Evolutionary conservation across 306 rosid genomes (phyloP).

Genomic region (Canavalia gladiata): DNA sequence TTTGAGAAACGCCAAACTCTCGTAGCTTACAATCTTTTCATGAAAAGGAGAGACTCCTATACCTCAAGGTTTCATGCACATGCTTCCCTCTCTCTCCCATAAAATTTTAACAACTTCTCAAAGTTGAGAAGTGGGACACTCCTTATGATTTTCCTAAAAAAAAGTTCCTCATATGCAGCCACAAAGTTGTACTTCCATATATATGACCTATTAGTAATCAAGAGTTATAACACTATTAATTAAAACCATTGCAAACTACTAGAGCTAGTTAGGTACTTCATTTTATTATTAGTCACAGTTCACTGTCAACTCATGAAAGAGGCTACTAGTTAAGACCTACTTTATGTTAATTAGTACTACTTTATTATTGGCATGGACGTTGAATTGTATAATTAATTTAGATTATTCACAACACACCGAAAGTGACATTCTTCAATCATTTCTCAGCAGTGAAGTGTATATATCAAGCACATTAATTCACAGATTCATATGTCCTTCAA

Average conservation of each 20-base stretch:
- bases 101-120: conserved; percentile 57
- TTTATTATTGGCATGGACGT: conserved; percentile 44
- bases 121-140: conserved; percentile 68
- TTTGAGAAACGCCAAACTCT: conserved; percentile 65
- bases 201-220: not conserved
- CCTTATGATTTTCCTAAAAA: conserved; percentile 55
- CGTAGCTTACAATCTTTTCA: conserved; percentile 68
- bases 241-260: conserved; percentile 34
- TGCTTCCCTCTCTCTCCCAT: conserved; percentile 72
- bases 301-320: conserved; percentile 33
- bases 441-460: conserved; percentile 29
- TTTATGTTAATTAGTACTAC: conserved; percentile 8
- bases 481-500: conserved; percentile 32
- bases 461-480: conserved; percentile 15
- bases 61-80: conserved; percentile 79
- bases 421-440: conserved; percentile 60
- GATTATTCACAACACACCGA: conserved; percentile 48
- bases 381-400: not conserved
- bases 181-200: conserved; percentile 52
- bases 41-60: conserved; percentile 81
- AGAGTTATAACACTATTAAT: not conserved
- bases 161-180: conserved; percentile 53
- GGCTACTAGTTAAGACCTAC: conserved; percentile 32
- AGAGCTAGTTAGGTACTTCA: conserved; percentile 17
- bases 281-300: conserved; percentile 10